Percentiles rank a stretch among this genome's conserved stretches.
These are phyloP conservation scores for Fomes fomentarius DNA, from an alignment of 1,284 basidiomycete genomes.

Conservation along the genomic window DNA sequence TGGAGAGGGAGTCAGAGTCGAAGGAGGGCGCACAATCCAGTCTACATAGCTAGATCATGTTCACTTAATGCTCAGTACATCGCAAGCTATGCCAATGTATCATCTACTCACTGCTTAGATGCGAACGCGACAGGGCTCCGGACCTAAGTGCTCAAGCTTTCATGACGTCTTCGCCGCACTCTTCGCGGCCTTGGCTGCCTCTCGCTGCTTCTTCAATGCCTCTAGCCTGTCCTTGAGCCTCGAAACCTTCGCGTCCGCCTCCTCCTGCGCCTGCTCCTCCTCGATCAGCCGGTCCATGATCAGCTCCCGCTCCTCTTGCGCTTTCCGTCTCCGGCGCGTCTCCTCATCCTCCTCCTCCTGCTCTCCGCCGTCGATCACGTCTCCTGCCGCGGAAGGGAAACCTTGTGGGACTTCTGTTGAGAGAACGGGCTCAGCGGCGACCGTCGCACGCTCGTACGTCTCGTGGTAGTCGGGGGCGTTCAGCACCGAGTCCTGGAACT, in stretches of 20 bases:
- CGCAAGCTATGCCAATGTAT: not conserved
- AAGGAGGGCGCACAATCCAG: not conserved
- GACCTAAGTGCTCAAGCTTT: not conserved
- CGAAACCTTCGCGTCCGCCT: conserved; percentile 75
- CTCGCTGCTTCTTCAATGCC: conserved; percentile 58
- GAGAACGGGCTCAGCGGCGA: conserved; percentile 68
- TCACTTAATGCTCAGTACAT: not conserved
- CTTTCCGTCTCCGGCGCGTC: conserved; percentile 47
- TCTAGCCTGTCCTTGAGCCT: conserved; percentile 68
- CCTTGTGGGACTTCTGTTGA: conserved; percentile 51
- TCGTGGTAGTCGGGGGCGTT: conserved; percentile 43
- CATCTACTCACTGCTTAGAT: not conserved
- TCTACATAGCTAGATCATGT: not conserved
- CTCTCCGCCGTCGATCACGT: conserved; percentile 27
- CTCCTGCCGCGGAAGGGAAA: conserved; percentile 43
- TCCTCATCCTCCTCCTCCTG: conserved; percentile 48
- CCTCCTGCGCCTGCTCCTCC: conserved; percentile 82
- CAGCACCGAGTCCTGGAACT: conserved; percentile 67
- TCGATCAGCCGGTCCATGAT: conserved; percentile 83
- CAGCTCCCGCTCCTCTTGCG: conserved; percentile 74
- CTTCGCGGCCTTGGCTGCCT: conserved; percentile 40
- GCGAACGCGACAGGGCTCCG: not conserved
- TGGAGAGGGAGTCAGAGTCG: conserved; percentile 4
- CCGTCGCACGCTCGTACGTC: conserved; percentile 68
- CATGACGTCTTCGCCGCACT: conserved; percentile 12